Conservation (phyloP, 768 basidiomycete species). For the Termitomyces sp. region DNA sequence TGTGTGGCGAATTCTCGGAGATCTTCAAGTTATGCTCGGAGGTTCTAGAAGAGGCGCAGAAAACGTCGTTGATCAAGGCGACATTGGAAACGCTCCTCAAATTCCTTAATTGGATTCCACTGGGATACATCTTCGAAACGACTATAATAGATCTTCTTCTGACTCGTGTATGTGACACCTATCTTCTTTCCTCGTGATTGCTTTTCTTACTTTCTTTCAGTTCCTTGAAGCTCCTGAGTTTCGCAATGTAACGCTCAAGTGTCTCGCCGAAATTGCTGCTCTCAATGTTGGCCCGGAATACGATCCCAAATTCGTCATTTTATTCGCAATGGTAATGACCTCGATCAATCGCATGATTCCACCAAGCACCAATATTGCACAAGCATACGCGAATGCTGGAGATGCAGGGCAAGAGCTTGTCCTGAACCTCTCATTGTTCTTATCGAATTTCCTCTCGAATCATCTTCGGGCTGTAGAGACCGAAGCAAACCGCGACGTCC, state of each 20-base stretch:
- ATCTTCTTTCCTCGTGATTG: neutral
- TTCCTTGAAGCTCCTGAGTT: slow-evolving; percentile 97
- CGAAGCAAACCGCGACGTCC: slow-evolving; percentile 82
- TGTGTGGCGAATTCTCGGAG: slow-evolving; percentile 96
- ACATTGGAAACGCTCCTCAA: slow-evolving; percentile 93
- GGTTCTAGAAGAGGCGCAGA: slow-evolving; percentile 95
- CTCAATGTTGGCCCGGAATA: slow-evolving; percentile 95
- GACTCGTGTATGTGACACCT: slow-evolving; percentile 66
- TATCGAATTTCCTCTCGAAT: slow-evolving; percentile 91
- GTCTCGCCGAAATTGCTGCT: slow-evolving; percentile 93
- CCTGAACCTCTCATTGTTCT: slow-evolving; percentile 95
- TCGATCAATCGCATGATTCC: slow-evolving; percentile 96
- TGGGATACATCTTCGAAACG: slow-evolving; percentile 99
- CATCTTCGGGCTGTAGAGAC: slow-evolving; percentile 95
- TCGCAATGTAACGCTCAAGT: slow-evolving; percentile 95
- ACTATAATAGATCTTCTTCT: slow-evolving; percentile 93
- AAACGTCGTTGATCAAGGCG: slow-evolving; percentile 89
- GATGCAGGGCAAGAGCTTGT: slow-evolving; percentile 97
- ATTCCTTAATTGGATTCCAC: slow-evolving; percentile 98
- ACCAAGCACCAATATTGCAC: slow-evolving; percentile 90
- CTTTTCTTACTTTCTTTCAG: slow-evolving; percentile 37
- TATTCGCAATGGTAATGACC: slow-evolving; percentile 99
- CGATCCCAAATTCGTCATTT: slow-evolving; percentile 94
- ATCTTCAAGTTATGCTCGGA: slow-evolving; percentile 98
- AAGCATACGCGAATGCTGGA: slow-evolving; percentile 84